Base-by-base conservation (phyloP, 1,284 basidiomycete species). In the Fomitopsis palustris region DNA sequence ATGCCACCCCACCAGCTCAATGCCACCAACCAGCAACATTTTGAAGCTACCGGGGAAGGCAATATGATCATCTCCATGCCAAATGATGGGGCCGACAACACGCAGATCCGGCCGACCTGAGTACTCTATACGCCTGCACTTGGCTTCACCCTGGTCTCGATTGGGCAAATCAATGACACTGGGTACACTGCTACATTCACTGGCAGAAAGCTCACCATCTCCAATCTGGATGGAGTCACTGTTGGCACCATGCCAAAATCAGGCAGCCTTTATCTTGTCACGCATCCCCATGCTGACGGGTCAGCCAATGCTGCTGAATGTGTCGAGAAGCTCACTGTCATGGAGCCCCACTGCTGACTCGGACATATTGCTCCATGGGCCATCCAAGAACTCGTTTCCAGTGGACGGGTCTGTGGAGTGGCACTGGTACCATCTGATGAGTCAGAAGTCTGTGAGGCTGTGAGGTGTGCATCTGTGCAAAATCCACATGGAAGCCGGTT, bases 391-490 rank as follows among this genome's bases (percentile, higher is more conserved):
- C 70, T 74, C 61, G 65, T 77, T 1, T 59, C 65, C 4, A 57
- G 67, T 1, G 72, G 70, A 1, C 55, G 68, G 14, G 60, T 77
- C 4, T 67, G 61, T 0, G 72, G 75, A 0, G 62, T 78, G 4
- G 58, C 70, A 1, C 64, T 77, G 3, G 51, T 59, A 1, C 23
- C 35, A 14, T 43, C 54, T 21, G 54, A 55, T 29, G 54, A 45
- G 37, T 45, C 41, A 39, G 59, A 58, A 31, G 68, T 52, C 4
- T 47, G 41, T 35, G 63, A 70, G 12, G 59, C 68, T 0, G n/a
- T n/a, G n/a, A n/a, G n/a, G n/a, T n/a, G n/a, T 79, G 78, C 49
- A 60, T 68, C 0, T 63, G 72, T 17, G 77, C 68, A 0, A 79
- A 78, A 53, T 66, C 69, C 1, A 60, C 65, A 0, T 64, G 62